A percentile compares a stretch with the other conserved stretches of the same genome.
Evolutionary conservation across 2,329 filamentous ascomycete species (phyloP).

Genomic region (Diplodia corticola): DNA sequence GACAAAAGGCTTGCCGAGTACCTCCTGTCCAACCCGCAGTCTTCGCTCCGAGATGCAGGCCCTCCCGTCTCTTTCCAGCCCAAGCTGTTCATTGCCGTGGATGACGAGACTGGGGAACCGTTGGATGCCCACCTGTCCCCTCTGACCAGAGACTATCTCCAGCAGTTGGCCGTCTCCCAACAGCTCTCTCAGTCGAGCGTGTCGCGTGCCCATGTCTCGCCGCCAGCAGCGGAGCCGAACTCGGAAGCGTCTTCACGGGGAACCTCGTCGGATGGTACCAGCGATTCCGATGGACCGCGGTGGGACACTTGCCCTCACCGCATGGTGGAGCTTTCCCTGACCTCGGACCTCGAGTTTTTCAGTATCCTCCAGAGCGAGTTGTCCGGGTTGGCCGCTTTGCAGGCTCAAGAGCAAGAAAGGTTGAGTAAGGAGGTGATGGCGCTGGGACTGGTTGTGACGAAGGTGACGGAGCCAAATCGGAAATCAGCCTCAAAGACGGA

Average conservation of each 20-base stretch:
- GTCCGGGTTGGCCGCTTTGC: conserved; percentile 66
- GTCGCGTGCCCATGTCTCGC: neutral
- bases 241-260: neutral
- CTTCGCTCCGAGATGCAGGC: neutral
- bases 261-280: neutral
- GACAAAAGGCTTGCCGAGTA: conserved; percentile 19
- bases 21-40: neutral
- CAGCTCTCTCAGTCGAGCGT: neutral
- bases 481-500: conserved; percentile 60
- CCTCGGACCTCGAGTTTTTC: conserved; percentile 80
- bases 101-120: conserved; percentile 65
- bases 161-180: conserved; percentile 55
- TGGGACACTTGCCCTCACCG: conserved; percentile 32
- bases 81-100: conserved; percentile 68
- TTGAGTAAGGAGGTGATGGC: conserved; percentile 64
- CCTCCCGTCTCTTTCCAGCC: conserved; percentile 54
- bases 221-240: neutral
- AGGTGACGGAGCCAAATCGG: conserved; percentile 64
- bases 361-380: conserved; percentile 71
- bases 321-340: conserved; percentile 71
- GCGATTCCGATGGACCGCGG: neutral
- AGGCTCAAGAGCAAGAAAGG: conserved; percentile 63
- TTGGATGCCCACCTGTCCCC: conserved; percentile 68
- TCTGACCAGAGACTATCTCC: conserved; percentile 63
- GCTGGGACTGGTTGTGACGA: conserved; percentile 65